Evolutionary conservation across 345 rosid species (phyloP).

Genomic region (Heritiera littoralis): DNA sequence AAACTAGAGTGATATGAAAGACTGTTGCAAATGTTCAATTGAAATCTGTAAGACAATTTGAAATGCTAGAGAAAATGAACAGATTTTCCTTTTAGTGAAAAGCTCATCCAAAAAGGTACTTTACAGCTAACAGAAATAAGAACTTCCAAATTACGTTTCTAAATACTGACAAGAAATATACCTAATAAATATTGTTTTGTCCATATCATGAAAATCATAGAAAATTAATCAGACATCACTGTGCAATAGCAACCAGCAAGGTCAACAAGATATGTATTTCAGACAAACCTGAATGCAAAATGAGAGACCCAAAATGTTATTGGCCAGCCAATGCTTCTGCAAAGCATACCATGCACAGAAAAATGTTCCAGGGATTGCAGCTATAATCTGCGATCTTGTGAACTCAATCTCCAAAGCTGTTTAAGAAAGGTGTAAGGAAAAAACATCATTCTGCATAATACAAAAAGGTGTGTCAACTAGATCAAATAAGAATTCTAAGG

Average conservation of each 20-base stretch:
- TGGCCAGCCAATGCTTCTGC: constrained; percentile 98
- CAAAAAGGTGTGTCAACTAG: constrained; percentile 35
- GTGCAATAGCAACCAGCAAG: neutral
- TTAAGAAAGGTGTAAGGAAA: constrained; percentile 41
- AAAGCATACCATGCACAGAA: constrained; percentile 98
- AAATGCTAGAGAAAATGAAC: neutral
- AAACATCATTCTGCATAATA: constrained; percentile 46
- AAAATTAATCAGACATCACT: neutral
- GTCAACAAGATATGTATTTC: constrained; percentile 6
- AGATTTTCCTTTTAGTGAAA: neutral
- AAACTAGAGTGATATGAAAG: neutral
- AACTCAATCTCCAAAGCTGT: constrained; percentile 97
- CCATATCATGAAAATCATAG: neutral
- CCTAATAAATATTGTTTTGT: neutral
- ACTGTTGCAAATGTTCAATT: constrained; percentile 2
- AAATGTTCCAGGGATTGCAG: constrained; percentile 95
- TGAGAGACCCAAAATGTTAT: constrained; percentile 88
- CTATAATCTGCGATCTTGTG: constrained; percentile 87
- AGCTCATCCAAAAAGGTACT: neutral
- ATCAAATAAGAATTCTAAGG: constrained; percentile 30
- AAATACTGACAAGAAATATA: constrained; percentile 3
- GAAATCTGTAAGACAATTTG: neutral
- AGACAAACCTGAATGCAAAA: constrained; percentile 96
- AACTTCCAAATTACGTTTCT: neutral
- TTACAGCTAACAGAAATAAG: neutral